These are phyloP conservation scores for Haplosporangium sp. DNA, from an alignment of 371 early-diverging fungal species.

Conservation along the genomic window DNA sequence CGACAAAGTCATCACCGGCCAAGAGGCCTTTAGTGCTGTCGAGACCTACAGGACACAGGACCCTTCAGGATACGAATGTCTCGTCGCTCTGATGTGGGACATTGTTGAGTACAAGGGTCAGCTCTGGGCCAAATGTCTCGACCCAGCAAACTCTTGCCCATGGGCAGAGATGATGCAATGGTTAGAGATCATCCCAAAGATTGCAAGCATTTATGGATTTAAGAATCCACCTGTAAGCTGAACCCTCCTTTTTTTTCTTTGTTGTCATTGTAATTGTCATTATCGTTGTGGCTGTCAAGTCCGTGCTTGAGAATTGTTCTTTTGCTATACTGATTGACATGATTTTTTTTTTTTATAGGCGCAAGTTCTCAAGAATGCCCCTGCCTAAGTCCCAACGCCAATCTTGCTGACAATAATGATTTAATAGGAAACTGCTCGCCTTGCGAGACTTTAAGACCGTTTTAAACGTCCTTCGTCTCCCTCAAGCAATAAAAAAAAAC, in stretches of 20 bases:
- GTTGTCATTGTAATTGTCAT: too few species aligned
- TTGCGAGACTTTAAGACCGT: too few species aligned
- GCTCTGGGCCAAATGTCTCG: constrained; percentile 25
- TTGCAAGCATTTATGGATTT: constrained; percentile 30
- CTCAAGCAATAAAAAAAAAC: too few species aligned
- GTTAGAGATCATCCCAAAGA: constrained; percentile 29
- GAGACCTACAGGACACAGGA: constrained; percentile 12
- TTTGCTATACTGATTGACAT: too few species aligned
- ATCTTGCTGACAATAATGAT: too few species aligned
- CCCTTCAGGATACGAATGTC: constrained; percentile 19
- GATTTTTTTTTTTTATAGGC: constrained; percentile 18
- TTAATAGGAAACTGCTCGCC: too few species aligned
- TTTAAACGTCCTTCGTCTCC: too few species aligned
- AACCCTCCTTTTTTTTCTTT: background rate
- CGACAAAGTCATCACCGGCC: constrained; percentile 23
- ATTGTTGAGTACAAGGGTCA: constrained; percentile 29
- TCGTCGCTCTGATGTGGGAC: constrained; percentile 36
- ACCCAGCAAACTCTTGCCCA: constrained; percentile 15
- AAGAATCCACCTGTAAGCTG: constrained; percentile 24
- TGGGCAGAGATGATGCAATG: constrained; percentile 48
- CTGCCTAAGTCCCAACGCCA: too few species aligned
- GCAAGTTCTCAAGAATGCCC: constrained; percentile 18
- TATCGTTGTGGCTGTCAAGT: too few species aligned
- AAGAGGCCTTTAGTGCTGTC: background rate
- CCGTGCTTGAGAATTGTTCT: too few species aligned